Evolutionary conservation across 1,284 basidiomycete genomes (phyloP).

Genomic region (Fomitopsis schrenkii): DNA sequence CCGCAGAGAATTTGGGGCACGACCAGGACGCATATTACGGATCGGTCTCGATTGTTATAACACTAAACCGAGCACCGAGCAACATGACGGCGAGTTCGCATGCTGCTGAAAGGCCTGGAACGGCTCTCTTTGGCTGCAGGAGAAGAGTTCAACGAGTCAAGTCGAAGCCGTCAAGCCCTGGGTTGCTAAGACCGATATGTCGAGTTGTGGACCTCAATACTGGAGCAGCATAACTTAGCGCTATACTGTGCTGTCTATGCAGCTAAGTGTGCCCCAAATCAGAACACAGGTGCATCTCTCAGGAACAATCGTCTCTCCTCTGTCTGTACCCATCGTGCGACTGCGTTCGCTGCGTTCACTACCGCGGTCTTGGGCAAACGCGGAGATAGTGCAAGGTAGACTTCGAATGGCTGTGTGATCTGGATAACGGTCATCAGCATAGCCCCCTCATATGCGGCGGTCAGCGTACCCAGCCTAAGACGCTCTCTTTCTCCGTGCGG

Average conservation of each 20-base stretch:
- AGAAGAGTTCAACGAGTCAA: too few species aligned
- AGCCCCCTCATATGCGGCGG: neutral
- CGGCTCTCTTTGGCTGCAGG: too few species aligned
- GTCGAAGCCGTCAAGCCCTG: too few species aligned
- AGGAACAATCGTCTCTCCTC: slow-evolving; percentile 84
- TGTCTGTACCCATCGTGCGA: slow-evolving; percentile 87
- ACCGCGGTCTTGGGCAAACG: slow-evolving; percentile 82
- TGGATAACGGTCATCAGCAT: slow-evolving; percentile 27
- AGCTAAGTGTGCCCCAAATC: slow-evolving; percentile 10
- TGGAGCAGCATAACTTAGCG: neutral
- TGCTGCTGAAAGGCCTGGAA: too few species aligned
- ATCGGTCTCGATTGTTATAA: neutral
- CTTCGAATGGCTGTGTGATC: slow-evolving; percentile 91
- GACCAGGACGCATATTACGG: neutral
- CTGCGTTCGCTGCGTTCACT: slow-evolving; percentile 83
- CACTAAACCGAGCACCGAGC: too few species aligned
- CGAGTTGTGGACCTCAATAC: neutral
- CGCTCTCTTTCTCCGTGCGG: slow-evolving; percentile 79
- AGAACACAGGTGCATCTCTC: slow-evolving; percentile 86
- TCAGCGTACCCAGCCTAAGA: slow-evolving; percentile 81
- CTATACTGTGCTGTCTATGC: neutral
- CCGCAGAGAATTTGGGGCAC: too few species aligned
- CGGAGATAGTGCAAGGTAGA: slow-evolving; percentile 84
- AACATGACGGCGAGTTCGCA: too few species aligned
- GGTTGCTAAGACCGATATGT: too few species aligned